A percentile compares a stretch with the other conserved stretches of the same genome.
Conservation (phyloP, 495 filamentous ascomycete genomes). For the Aspergillus baeticus region DNA sequence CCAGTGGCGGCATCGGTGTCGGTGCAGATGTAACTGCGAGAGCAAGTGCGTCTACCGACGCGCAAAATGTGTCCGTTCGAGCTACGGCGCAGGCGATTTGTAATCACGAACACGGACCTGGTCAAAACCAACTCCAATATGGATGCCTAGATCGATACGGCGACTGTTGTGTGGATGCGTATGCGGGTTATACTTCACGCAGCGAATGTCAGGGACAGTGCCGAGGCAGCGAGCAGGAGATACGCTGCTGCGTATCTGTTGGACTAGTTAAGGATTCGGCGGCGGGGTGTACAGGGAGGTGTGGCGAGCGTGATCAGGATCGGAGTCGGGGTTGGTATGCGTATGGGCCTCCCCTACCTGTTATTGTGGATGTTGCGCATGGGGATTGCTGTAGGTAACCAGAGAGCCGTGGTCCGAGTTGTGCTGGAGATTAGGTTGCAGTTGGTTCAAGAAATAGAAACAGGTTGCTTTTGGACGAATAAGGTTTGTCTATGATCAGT, state of each 20-base stretch:
- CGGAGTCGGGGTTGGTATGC: not conserved
- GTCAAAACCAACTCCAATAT: no score
- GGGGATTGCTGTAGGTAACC: not conserved
- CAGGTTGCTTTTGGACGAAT: not conserved
- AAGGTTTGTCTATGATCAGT: constrained; percentile 4
- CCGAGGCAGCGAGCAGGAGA: not conserved
- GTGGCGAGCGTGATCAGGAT: not conserved
- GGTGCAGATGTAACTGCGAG: not conserved
- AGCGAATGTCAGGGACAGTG: not conserved
- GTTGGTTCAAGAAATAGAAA: not conserved
- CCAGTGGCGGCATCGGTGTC: not conserved
- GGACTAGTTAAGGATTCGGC: not conserved
- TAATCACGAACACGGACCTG: no score
- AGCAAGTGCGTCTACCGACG: not conserved
- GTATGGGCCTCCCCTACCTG: constrained; percentile 17
- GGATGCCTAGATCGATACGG: no score
- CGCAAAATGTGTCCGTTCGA: not conserved
- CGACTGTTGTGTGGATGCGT: not conserved
- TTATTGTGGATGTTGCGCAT: constrained; percentile 8
- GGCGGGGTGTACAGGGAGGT: not conserved
- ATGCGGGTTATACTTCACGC: not conserved
- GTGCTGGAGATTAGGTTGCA: not conserved
- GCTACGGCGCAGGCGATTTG: not conserved
- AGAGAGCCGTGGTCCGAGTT: constrained; percentile 1
- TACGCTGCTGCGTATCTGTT: constrained; percentile 11